Base-by-base conservation (phyloP, 1,284 basidiomycete species). In the Ceratobasidium sp. region DNA sequence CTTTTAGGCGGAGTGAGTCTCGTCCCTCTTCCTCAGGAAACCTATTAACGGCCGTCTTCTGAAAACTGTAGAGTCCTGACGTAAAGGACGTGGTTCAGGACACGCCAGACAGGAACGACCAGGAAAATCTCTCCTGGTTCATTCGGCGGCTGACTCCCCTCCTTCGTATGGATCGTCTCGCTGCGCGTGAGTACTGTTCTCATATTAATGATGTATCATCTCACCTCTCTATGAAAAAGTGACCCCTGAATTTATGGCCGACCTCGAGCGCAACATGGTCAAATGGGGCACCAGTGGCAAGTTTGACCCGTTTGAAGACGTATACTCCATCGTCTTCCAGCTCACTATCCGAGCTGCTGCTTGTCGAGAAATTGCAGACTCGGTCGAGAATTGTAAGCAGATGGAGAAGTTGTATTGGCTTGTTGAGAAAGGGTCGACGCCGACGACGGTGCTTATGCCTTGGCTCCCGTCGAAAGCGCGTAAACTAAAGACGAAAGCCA, bases 331-430 rank as follows among this genome's bases (percentile, higher is more conserved):
- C 11, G 65, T 68, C 13, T 68, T 68, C 37, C 65, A 68, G 16
- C 51, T 56, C 2, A 65, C 63, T 11, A 65, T 65, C 31, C 63
- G 63, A 3, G 63, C 63, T 46, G 46, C 63, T n/a, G 29, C 48
- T 5, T 49, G 46, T n/a, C 49, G 65, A 9, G 65, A 68, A 34
- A 68, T 68, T 19, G 49, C 65, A 9, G 65, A 68, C 37, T 68
- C 65, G 2, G 31, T 54, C 5, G 65, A 68, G 22, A 54, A 27
- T 11, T 68, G 65, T 39, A 54, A 68, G 51, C 24, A 34, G 37
- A 49, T 68, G 49, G 65, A 68, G 51, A 56, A 68, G 65, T 49
- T 68, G 29, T 68, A 68, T 24, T 68, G 65, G 65, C 46, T 37
- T 7, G 34, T 68, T 27, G 65, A 68, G 24, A 68, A 54, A 16